Percentiles rank a stretch among this genome's conserved stretches.
Conservation (phyloP, 352 stramenopile genomes). For the Phytopythium vexans region DNA sequence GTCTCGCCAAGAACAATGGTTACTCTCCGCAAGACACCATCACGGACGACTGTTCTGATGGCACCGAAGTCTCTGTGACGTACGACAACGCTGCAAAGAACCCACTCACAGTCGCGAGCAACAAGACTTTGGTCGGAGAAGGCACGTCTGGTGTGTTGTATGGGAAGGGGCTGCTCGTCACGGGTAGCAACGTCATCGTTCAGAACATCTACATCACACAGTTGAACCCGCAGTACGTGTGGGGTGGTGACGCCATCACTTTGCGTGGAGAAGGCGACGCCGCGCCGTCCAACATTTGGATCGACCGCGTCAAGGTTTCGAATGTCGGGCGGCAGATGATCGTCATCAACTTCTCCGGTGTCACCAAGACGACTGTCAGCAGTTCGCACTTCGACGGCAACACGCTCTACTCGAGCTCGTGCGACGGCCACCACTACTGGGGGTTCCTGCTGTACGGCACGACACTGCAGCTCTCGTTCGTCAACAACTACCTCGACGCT, state of each 20-base stretch:
- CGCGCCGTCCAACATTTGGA: constrained; percentile 21
- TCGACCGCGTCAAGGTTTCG: constrained; percentile 32
- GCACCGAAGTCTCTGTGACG: constrained; percentile 18
- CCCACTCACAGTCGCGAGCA: constrained; percentile 18
- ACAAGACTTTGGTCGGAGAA: constrained; percentile 45
- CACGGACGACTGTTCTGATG: constrained; percentile 32
- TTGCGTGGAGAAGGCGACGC: constrained; percentile 2
- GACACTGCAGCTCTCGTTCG: constrained; percentile 21
- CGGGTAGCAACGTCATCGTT: constrained; percentile 44
- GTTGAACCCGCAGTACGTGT: constrained; percentile 26
- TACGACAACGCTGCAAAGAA: constrained; percentile 38
- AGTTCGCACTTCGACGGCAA: constrained; percentile 36
- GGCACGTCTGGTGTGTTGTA: constrained; percentile 29
- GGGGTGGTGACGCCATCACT: constrained; percentile 19
- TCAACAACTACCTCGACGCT: constrained; percentile 30
- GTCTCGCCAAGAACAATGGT: constrained; percentile 32
- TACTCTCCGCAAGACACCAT: constrained; percentile 34
- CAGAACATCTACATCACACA: constrained; percentile 39
- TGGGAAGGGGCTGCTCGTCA: constrained; percentile 33
- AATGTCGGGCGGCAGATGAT: constrained; percentile 33
- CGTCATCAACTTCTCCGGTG: constrained; percentile 27
- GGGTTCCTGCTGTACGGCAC: constrained; percentile 22
- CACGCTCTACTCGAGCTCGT: constrained; percentile 21
- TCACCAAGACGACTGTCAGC: constrained; percentile 34
- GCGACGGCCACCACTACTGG: constrained; percentile 45